phyloP scores from a whole-genome alignment of 148 eudicot genomes.

The Cornus suecica region DNA sequence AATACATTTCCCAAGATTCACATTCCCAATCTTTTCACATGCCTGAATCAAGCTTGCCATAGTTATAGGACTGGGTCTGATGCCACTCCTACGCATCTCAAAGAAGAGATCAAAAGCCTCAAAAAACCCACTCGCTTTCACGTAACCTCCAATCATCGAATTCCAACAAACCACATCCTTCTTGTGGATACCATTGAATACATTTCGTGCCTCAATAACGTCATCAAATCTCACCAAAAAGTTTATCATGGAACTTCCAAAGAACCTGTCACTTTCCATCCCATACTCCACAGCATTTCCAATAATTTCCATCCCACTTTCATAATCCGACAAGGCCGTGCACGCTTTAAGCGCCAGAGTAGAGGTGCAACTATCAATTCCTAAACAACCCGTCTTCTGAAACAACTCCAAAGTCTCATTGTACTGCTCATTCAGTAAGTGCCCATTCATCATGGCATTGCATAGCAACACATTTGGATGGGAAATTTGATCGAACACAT shows the following conservation, averaged over 20 bases:
- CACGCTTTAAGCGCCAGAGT: constrained; percentile 6
- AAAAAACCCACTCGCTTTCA: not conserved
- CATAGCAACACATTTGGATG: constrained; percentile 9
- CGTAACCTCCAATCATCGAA: constrained; percentile 12
- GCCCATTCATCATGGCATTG: constrained; percentile 16
- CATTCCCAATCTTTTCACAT: constrained; percentile 1
- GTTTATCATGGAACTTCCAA: constrained; percentile 9
- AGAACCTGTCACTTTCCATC: not conserved
- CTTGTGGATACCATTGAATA: constrained; percentile 7
- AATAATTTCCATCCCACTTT: constrained; percentile 1
- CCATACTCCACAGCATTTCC: not conserved
- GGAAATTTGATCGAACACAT: constrained; percentile 14
- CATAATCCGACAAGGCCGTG: constrained; percentile 1
- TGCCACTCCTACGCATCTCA: not conserved
- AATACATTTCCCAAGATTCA: not conserved
- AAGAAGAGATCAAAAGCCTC: constrained; percentile 1
- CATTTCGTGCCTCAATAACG: constrained; percentile 3
- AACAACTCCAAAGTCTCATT: constrained; percentile 7
- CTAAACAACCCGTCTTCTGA: not conserved
- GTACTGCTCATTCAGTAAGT: not conserved
- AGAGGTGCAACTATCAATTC: constrained; percentile 7
- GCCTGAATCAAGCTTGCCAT: constrained; percentile 1
- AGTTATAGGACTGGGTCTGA: not conserved
- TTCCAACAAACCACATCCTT: not conserved
- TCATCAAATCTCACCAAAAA: constrained; percentile 3